Base-by-base conservation (phyloP, 768 basidiomycete genomes). In the Candolleomyces eurysporus region DNA sequence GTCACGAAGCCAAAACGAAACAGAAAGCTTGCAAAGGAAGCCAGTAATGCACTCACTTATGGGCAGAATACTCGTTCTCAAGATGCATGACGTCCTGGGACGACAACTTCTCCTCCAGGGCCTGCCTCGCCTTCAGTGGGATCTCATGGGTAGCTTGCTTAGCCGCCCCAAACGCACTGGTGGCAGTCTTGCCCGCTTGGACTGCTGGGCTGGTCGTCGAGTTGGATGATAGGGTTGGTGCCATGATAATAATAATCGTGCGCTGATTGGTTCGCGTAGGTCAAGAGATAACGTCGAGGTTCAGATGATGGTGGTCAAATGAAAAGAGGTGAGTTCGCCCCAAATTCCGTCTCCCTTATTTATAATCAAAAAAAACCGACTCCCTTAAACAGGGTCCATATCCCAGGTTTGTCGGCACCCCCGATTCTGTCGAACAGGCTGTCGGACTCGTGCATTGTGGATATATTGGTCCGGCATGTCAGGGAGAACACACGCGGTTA, bases 1-100 rank as follows among this genome's bases (percentile, higher is more conserved):
- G 22, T 57, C 42, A 59, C 16, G 32, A 51, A 4, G 17, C n/a
- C 31, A 59, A 14, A 51, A 32, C 21, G 48, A 55, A 62, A 32
- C 48, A 51, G 48, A 22, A 52, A 52, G 30, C 14, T 45, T n/a
- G 13, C 43, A 17, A 45, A 59, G 40, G 40, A 51, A 4, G 13
- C n/a, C 31, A 59, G 13, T 48, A 7, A 13, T 6, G 52, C 51
- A 82, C 90, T 83, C 74, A 94, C 94, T 95, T 95, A 82, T 95
- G 93, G 58, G 93, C 93, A 32, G 89, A 88, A 68, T 89, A 82
- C 69, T 90, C 82, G 66, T 93, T 84, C 73, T 98, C 95, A 65
- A 94, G 80, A 49, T 79, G 78, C 65, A 98, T 91, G 49, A 94
- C 82, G 45, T 90, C 82, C 49, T 82, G 81, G n/a, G 89, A 89